These are phyloP conservation scores for Flammula alnicola DNA, from an alignment of 1,284 basidiomycete species.

Conservation along the genomic window DNA sequence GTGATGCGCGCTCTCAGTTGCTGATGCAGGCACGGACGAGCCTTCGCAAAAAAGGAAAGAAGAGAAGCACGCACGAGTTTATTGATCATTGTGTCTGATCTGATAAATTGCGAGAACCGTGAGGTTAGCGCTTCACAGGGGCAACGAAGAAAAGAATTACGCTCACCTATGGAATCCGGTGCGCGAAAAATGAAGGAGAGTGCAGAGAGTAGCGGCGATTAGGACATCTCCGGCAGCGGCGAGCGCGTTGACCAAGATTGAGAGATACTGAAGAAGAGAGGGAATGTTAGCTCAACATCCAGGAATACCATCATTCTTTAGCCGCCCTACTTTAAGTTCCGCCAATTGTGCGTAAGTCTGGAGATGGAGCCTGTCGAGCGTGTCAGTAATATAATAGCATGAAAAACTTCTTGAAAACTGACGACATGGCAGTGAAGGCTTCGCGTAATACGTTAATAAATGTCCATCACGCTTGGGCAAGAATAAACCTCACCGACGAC, in stretches of 20 bases:
- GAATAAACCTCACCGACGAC: constrained; percentile 39
- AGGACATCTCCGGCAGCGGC: constrained; percentile 59
- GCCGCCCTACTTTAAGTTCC: constrained; percentile 22
- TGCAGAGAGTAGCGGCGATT: constrained; percentile 56
- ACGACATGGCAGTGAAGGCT: constrained; percentile 50
- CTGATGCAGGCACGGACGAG: not conserved
- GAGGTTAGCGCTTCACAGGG: constrained; percentile 1
- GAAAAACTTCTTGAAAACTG: constrained; percentile 21
- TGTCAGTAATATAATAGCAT: not conserved
- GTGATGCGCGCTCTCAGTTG: not conserved
- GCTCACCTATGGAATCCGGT: constrained; percentile 55
- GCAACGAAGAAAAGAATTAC: not conserved
- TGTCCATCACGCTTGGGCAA: not conserved
- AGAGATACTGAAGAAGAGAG: constrained; percentile 37
- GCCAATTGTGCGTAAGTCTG: constrained; percentile 44
- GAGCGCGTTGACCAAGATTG: constrained; percentile 57
- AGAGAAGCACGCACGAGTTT: constrained; percentile 40
- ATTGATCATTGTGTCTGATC: constrained; percentile 54
- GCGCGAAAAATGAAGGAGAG: constrained; percentile 53
- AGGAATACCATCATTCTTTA: not conserved
- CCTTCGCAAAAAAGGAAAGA: constrained; percentile 3
- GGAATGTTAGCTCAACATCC: not conserved
- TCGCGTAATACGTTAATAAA: constrained; percentile 14
- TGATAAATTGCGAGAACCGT: constrained; percentile 27
- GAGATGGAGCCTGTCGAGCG: constrained; percentile 33